These are phyloP conservation scores for Benincasa hispida DNA, from an alignment of 306 rosid species.

Conservation along the genomic window DNA sequence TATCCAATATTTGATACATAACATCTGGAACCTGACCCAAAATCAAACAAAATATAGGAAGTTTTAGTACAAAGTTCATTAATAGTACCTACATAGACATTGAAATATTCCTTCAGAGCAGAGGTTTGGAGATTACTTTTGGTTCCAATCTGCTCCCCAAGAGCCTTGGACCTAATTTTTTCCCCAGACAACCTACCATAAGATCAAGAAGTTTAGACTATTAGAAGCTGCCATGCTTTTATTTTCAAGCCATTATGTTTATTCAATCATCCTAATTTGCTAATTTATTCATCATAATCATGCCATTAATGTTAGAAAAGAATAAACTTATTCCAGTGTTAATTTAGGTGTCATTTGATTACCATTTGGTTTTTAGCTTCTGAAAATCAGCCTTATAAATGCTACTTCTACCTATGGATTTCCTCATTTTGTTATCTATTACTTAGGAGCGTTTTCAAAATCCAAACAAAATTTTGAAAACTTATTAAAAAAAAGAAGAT, in stretches of 20 bases:
- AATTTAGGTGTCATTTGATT: not conserved
- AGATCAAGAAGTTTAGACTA: conserved; percentile 1
- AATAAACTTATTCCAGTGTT: not conserved
- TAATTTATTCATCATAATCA: not conserved
- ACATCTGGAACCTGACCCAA: conserved; percentile 81
- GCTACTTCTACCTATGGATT: no score
- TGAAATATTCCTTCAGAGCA: not conserved
- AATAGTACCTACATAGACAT: not conserved
- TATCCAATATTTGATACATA: conserved; percentile 62
- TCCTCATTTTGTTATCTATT: no score
- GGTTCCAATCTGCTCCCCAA: conserved; percentile 67
- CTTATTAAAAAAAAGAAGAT: no score
- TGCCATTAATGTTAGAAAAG: not conserved
- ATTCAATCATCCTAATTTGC: not conserved
- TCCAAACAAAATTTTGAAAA: no score
- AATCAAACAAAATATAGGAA: not conserved
- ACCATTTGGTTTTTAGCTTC: no score
- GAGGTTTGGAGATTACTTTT: conserved; percentile 36
- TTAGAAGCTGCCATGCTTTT: conserved; percentile 7
- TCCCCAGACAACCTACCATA: conserved; percentile 81
- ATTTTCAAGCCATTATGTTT: not conserved
- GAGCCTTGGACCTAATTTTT: conserved; percentile 72
- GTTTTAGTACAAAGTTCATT: not conserved
- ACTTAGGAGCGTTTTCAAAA: no score
- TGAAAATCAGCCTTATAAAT: no score